Evolutionary conservation across 805 yeast species (phyloP), one percentile per base, ranked within the genome.

Genomic region (Candida yuanshanica): DNA sequence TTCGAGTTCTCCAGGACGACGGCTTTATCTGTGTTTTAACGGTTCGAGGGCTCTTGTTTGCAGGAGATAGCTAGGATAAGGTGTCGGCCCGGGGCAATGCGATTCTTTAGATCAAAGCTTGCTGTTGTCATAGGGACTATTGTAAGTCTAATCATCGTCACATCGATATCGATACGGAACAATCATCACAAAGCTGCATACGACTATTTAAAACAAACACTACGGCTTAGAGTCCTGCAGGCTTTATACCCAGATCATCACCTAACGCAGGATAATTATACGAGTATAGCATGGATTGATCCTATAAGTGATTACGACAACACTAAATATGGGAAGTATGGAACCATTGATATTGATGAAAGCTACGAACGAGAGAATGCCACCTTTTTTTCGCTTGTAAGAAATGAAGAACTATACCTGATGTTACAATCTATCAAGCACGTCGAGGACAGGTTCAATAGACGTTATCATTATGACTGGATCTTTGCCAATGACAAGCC

Each of bases 401-500:
- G 89, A 49, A 84, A 86, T 57, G 55, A 64, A 10, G 93, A 86
- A 44, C 61, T 84, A 4, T 74, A 70, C 54, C 64, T 63, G 12
- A 66, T 85, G 56, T 58, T 80, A 6, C 70, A 71, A 33, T 72
- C 91, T 4, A 75, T 85, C 38, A 72, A 77, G 48, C 70, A 72
- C 42, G 75, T 80, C 35, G 85, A 84, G 54, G 79, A 74, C 48
- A 62, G 90, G 29, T 84, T 83, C 66, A 84, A 84, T 59, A 34
- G 57, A 33, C 62, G 68, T 33, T 80, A 62, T 56, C 73, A 79
- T 51, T 84, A 84, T 55, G 89, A 83, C 57, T 84, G 88, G 86
- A 78, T 83, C 1, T 84, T 85, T 52, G 63, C 85, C 36, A 85
- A 85, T 59, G 87, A 85, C 54, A 70, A 66, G 43, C 76, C 73